These are phyloP conservation scores for Pseudogymnoascus sp. DNA, from an alignment of 2,329 filamentous ascomycete species.

Conservation along the genomic window DNA sequence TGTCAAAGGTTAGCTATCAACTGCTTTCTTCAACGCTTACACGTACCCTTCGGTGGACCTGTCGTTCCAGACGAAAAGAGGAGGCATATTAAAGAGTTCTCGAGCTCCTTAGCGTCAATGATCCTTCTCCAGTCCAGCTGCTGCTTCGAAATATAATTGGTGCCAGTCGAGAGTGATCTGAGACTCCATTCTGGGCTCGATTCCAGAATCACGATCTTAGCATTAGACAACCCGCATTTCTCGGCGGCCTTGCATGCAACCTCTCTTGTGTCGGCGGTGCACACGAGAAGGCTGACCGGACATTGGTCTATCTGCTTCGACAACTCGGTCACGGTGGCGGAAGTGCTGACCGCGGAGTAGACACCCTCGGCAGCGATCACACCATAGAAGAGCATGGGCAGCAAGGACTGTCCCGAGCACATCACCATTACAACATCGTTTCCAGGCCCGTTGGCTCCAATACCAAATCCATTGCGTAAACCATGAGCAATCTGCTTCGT, in stretches of 20 bases:
- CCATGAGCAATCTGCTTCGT: constrained; percentile 49
- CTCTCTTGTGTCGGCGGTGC: constrained; percentile 57
- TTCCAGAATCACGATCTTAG: constrained; percentile 61
- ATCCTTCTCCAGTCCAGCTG: constrained; percentile 55
- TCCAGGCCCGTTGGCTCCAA: constrained; percentile 43
- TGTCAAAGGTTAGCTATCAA: constrained; percentile 28
- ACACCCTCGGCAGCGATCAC: constrained; percentile 71
- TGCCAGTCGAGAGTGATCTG: constrained; percentile 57
- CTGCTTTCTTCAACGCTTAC: neutral
- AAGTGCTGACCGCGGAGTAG: constrained; percentile 70
- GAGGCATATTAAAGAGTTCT: constrained; percentile 53
- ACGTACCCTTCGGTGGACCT: constrained; percentile 62
- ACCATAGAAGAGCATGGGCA: constrained; percentile 63
- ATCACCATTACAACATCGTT: constrained; percentile 51
- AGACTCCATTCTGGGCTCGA: constrained; percentile 38
- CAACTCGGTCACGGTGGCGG: constrained; percentile 63
- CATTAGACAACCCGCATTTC: constrained; percentile 46
- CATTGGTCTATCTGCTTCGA: constrained; percentile 68
- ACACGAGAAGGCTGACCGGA: constrained; percentile 60
- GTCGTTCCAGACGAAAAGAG: constrained; percentile 80
- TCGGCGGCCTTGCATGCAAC: constrained; percentile 48
- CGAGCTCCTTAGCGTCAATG: constrained; percentile 44
- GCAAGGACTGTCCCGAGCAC: constrained; percentile 48
- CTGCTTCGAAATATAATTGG: constrained; percentile 36
- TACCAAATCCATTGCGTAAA: constrained; percentile 46